Conservation (phyloP, 352 stramenopile species). For the Phytophthora pseudosyringae region DNA sequence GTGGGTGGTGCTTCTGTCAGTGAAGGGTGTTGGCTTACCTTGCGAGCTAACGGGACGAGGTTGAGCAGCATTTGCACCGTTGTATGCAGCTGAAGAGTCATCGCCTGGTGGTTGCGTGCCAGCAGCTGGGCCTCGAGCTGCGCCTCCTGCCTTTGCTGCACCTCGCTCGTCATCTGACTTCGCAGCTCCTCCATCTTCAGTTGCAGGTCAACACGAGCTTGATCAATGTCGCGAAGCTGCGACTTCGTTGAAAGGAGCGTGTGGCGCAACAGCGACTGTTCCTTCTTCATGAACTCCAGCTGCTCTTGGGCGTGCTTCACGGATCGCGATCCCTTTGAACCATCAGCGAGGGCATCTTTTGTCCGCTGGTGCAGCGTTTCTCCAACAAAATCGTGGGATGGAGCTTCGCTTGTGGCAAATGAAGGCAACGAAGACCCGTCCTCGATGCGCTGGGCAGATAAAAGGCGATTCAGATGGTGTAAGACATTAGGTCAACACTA, state of each 20-base stretch:
- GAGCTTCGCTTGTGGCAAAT: conserved; percentile 16
- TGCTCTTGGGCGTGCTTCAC: conserved; percentile 66
- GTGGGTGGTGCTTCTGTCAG: background rate
- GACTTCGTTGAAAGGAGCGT: conserved; percentile 59
- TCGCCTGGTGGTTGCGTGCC: conserved; percentile 70
- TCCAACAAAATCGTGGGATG: conserved; percentile 28
- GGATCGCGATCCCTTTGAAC: conserved; percentile 35
- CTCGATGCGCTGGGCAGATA: conserved; percentile 9
- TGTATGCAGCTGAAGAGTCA: conserved; percentile 76
- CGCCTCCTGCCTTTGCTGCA: conserved; percentile 60
- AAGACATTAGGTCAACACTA: background rate
- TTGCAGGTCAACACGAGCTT: conserved; percentile 36
- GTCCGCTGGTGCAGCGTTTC: conserved; percentile 34
- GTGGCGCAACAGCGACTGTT: conserved; percentile 53
- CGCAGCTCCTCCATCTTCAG: conserved; percentile 40
- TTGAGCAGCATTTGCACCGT: conserved; percentile 80
- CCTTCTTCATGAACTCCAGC: conserved; percentile 67
- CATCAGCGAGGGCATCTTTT: conserved; percentile 39
- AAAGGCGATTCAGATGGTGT: background rate
- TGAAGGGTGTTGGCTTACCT: conserved; percentile 30
- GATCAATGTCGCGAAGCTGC: conserved; percentile 55
- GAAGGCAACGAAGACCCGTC: conserved; percentile 2
- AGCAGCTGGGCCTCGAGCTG: conserved; percentile 63
- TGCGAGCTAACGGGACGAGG: conserved; percentile 64
- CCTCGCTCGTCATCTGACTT: conserved; percentile 40